These are phyloP conservation scores for Wickerhamiella spandovensis DNA, from an alignment of 805 yeast species.

Conservation along the genomic window DNA sequence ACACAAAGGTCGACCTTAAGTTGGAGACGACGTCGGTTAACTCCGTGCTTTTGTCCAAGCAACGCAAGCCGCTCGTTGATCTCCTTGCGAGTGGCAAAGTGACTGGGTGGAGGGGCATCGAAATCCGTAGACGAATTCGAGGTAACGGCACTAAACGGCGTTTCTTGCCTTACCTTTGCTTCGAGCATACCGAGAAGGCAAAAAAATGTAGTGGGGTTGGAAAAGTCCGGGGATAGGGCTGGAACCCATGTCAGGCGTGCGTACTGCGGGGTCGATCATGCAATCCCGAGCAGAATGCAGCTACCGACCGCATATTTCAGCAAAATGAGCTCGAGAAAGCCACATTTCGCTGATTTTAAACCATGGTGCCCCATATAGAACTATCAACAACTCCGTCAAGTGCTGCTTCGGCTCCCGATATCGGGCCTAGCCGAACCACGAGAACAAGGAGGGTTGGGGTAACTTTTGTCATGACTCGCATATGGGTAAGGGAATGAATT, in stretches of 20 bases:
- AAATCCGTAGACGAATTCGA: neutral
- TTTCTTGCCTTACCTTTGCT: neutral
- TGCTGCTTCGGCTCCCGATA: neutral
- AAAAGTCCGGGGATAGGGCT: neutral
- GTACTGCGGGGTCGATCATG: neutral
- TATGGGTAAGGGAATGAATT: neutral
- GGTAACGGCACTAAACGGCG: neutral
- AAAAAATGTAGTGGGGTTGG: neutral
- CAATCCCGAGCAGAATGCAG: neutral
- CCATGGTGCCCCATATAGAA: too few relatives aligned
- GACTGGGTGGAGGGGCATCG: neutral
- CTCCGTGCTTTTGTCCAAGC: slow-evolving; percentile 33
- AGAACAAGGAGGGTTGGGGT: neutral
- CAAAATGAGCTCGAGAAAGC: too few relatives aligned
- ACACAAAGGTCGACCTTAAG: slow-evolving; percentile 56
- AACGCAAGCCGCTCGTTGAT: neutral
- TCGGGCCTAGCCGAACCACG: neutral
- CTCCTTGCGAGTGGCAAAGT: neutral
- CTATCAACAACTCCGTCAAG: neutral
- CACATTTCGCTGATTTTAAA: too few relatives aligned
- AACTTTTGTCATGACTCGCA: neutral
- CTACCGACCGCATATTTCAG: too few relatives aligned
- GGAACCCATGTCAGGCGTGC: neutral
- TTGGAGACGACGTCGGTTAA: slow-evolving; percentile 44
- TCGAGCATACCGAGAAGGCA: neutral